These are phyloP conservation scores for Isabelozyma heimii DNA, from an alignment of 805 yeast species.

Conservation along the genomic window DNA sequence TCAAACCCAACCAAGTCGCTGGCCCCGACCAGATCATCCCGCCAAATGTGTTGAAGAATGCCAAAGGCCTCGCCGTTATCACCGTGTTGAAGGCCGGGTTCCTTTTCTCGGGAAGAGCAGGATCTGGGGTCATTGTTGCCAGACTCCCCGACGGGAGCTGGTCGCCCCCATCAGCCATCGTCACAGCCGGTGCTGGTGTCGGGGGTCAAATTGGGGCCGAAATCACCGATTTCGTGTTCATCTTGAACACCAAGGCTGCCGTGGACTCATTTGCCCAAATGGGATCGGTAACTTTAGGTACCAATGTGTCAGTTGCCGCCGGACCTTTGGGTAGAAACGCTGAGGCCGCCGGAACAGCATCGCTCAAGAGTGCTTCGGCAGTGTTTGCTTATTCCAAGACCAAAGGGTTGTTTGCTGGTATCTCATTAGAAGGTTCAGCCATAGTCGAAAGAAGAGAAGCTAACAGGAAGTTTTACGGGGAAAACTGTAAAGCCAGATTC, in stretches of 20 bases:
- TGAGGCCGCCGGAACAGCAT: conserved; percentile 95
- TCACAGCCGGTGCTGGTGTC: conserved; percentile 97
- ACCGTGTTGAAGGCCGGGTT: conserved; percentile 98
- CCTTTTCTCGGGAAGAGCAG: conserved; percentile 94
- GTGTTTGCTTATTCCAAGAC: conserved; percentile 93
- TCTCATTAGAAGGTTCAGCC: conserved; percentile 94
- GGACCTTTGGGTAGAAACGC: conserved; percentile 98
- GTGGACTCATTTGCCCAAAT: conserved; percentile 91
- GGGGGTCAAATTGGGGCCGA: conserved; percentile 98
- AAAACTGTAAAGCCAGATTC: conserved; percentile 79
- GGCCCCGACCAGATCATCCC: conserved; percentile 91
- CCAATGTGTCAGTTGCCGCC: conserved; percentile 92
- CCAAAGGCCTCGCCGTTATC: conserved; percentile 87
- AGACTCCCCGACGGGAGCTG: conserved; percentile 91
- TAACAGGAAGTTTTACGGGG: conserved; percentile 90
- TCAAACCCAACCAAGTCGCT: conserved; percentile 90
- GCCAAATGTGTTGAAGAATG: conserved; percentile 78
- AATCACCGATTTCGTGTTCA: conserved; percentile 92
- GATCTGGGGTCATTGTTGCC: conserved; percentile 94
- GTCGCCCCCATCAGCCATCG: conserved; percentile 97
- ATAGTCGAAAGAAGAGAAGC: conserved; percentile 97
- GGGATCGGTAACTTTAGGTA: conserved; percentile 93
- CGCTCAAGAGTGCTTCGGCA: conserved; percentile 82
- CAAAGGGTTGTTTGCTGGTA: conserved; percentile 96
- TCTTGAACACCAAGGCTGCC: conserved; percentile 81